Evolutionary conservation across 2,329 filamentous ascomycete genomes (phyloP), one percentile per base, ranked within the genome.

Genomic region (Talaromyces sp.): DNA sequence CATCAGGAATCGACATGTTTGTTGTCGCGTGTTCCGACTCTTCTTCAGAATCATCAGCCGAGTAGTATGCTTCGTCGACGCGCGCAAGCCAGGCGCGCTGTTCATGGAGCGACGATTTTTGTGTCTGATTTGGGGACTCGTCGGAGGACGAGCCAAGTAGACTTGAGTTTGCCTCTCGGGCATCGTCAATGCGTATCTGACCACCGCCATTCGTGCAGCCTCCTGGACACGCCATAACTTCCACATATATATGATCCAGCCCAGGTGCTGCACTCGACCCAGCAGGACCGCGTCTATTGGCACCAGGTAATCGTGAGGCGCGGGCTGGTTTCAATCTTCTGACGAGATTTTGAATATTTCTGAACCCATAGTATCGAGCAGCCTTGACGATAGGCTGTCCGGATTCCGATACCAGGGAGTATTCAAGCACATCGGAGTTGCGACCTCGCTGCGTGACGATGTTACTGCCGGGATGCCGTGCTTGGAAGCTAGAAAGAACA

Each of bases 221-320:
- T n/a, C 95, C 95, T 0, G 95, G 95, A 75, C 95, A 99, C 15
- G 95, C 95, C 95, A 99, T 99, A 62, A 99, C 95, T 77, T 99
- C 95, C 30, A 98, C 90, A 75, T 96, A 98, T n/a, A 89, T 84
- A 73, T 93, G 93, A 39, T 96, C 91, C 7, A 84, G 76, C 15
- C 70, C 69, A 11, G 69, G 65, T 63, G 69, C 64, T 51, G 53
- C 54, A n/a, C 66, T 64, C 58, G 17, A 69, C 44, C 67, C 60
- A 13, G 69, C 66, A 51, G 71, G 68, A 33, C 75, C 71, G 44
- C 72, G 71, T 30, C 55, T 64, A 42, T 66, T 66, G 32, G 66
- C 70, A 1, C 92, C 92, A 1, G 92, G 91, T 80, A 96, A 88
- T 61, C 90, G 86, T 51, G 90, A 93, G 6, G 85, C 81, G 61